Base-by-base conservation (phyloP, 2,329 filamentous ascomycete species). In the Mycosphaerella sp. region DNA sequence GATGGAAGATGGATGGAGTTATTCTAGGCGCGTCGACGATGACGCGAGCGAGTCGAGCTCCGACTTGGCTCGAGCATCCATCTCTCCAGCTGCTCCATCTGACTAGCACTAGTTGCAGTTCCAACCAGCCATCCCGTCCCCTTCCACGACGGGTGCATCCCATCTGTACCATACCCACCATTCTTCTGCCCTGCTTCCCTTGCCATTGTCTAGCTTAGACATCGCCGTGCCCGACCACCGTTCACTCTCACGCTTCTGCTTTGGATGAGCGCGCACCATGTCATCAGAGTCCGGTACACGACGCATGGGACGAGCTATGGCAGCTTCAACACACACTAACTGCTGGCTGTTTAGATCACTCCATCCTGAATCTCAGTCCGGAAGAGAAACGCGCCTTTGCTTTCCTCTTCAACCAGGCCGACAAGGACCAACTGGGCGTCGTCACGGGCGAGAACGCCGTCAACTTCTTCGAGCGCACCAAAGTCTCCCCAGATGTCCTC, bases 401-500 rank as follows among this genome's bases (percentile, higher is more conserved):
- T 62, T 89, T 93, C 71, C 84, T 98, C 57, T 96, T 98, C 73
- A 84, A 87, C 69, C 85, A 89, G 64, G 93, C 93, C 60, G 93
- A 98, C 71, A 86, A 85, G 53, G 93, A 96, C 63, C 86, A 82
- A 67, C 85, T 95, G 52, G 89, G 90, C 50, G 89, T 97, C 58
- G 88, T 98, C 30, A 96, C 93, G 14, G 93, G 93, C 70, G 93
- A 98, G 71, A 80, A 94, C 55, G 93, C 93, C 53, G 90, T 98
- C 69, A 88, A 89, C 69, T 97, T 98, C 76, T 98, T 98, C 68
- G 90, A 97, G 72, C 93, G 93, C 77, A 97, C 93, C 41, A 85
- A 87, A 61, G 78, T 98, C 43, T 83, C 91, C 55, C 88, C 90
- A 48, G 83, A 87, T 56, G 79, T 93, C 43, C 78, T 98, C 53